phyloP scores from a whole-genome alignment of 192 early-diverging fungal species.

The Coemansia sp. region DNA sequence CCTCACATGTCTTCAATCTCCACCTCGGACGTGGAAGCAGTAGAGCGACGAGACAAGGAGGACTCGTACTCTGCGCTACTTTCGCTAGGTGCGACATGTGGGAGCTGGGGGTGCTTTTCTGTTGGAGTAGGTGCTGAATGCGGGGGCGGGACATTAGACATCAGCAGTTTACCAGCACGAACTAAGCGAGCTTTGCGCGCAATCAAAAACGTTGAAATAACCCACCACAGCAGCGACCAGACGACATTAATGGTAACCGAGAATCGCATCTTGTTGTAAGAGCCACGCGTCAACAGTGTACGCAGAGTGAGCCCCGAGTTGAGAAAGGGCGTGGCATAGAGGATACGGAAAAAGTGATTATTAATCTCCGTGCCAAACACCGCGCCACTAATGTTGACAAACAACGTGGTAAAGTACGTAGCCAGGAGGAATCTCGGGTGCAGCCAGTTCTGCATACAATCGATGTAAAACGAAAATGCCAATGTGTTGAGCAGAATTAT shows the following conservation, averaged over 20 bases:
- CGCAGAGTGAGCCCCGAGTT: slow-evolving; percentile 31
- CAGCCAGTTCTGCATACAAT: slow-evolving; percentile 49
- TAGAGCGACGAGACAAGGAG: neutral
- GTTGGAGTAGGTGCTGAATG: neutral
- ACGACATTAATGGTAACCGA: slow-evolving; percentile 29
- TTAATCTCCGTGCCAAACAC: slow-evolving; percentile 50
- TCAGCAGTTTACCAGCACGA: slow-evolving; percentile 26
- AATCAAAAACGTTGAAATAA: slow-evolving; percentile 47
- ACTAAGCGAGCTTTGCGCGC: slow-evolving; percentile 45
- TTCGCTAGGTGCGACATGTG: neutral
- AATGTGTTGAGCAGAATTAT: slow-evolving; percentile 40
- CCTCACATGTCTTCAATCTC: slow-evolving; percentile 38
- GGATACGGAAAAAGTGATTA: slow-evolving; percentile 49
- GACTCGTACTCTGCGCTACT: neutral
- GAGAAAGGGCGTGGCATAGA: slow-evolving; percentile 42
- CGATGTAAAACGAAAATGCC: slow-evolving; percentile 49
- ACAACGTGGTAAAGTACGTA: slow-evolving; percentile 39
- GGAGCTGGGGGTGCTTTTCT: neutral
- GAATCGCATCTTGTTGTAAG: slow-evolving; percentile 33
- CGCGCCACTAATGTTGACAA: slow-evolving; percentile 43
- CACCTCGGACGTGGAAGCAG: slow-evolving; percentile 21
- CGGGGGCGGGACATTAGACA: slow-evolving; percentile 49
- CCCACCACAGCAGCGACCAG: slow-evolving; percentile 38
- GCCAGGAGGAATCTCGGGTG: slow-evolving; percentile 44
- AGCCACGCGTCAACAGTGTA: slow-evolving; percentile 33